Evolutionary conservation across 495 filamentous ascomycete genomes (phyloP), one percentile per base, ranked within the genome.

Genomic region (Penicillium flavigenum): DNA sequence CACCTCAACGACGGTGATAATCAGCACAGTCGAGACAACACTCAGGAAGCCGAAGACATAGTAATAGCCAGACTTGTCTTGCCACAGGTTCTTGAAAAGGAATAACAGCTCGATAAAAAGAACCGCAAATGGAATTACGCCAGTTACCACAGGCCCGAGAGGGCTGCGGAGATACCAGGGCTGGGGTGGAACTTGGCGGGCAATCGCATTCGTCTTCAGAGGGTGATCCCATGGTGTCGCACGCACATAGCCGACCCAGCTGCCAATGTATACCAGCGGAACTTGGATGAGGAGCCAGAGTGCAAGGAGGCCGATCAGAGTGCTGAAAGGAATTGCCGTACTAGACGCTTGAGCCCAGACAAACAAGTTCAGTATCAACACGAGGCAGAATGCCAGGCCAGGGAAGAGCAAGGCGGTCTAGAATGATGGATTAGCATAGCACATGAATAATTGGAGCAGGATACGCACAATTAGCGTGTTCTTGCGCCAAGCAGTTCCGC

Each of bases 61-160:
- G 70, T 96, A 96, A 65, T 95, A 97, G 12, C 89, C 90, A 64
- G 85, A 90, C 75, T 96, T 96, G 65, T 96, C 91, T 68, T 91
- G 88, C 91, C 91, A 96, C 11, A 96, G 65, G 55, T 87, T 92
- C 69, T 90, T 88, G 68, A 97, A 97, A 31, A 97, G 86, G 75
- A 94, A 97, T 29, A 96, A 80, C 7, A 96, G 80, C 72, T 97
- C 92, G 63, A 96, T 92, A 67, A 96, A 97, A 58, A 97, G 87
- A 19, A 97, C 91, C 3, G 89, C 89, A 65, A 97, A 97, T 0
- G 92, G 91, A 20, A 95, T 82, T n/a, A 93, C 63, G 1, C 92
- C 92, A 1, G 90, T 89, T 12, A 96, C 70, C 16, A 95, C 67
- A 6, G 87, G 79, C 2, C 85, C 80, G 38, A 86, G 79, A 5